Evolutionary conservation across 169 alveolate genomes (phyloP).

Genomic region (Miamiensis avidus): DNA sequence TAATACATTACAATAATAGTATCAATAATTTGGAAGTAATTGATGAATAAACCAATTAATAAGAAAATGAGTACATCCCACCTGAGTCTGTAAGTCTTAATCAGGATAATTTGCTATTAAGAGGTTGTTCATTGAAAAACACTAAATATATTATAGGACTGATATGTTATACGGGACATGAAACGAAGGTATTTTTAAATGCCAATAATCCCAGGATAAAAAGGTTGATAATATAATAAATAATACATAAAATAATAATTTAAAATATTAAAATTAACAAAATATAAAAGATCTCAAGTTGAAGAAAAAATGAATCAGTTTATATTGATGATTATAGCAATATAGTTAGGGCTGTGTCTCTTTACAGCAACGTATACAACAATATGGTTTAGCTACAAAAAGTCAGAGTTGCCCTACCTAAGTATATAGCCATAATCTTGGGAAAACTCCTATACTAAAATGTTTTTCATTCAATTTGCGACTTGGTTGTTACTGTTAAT

Average conservation of each 20-base stretch:
- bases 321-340: conserved; percentile 6
- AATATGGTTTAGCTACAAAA: conserved; percentile 25
- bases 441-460: too few relatives aligned
- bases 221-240: neutral
- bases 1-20: too few relatives aligned
- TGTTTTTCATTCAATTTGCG: too few relatives aligned
- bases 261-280: too few relatives aligned
- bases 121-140: conserved; percentile 73
- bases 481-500: neutral
- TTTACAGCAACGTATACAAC: conserved; percentile 9
- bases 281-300: conserved; percentile 23
- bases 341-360: conserved; percentile 24
- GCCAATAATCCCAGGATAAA: conserved; percentile 42
- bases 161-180: conserved; percentile 81
- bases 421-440: too few relatives aligned
- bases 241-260: too few relatives aligned
- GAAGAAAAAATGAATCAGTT: conserved; percentile 36
- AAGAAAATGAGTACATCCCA: too few relatives aligned
- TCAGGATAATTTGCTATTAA: conserved; percentile 57
- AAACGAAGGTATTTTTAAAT: conserved; percentile 81
- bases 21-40: too few relatives aligned
- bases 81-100: too few relatives aligned
- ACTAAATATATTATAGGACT: conserved; percentile 73
- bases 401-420: too few relatives aligned
- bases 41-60: too few relatives aligned